phyloP scores from a whole-genome alignment of 2,329 filamentous ascomycete genomes.

The Harringtonia lauricola region DNA sequence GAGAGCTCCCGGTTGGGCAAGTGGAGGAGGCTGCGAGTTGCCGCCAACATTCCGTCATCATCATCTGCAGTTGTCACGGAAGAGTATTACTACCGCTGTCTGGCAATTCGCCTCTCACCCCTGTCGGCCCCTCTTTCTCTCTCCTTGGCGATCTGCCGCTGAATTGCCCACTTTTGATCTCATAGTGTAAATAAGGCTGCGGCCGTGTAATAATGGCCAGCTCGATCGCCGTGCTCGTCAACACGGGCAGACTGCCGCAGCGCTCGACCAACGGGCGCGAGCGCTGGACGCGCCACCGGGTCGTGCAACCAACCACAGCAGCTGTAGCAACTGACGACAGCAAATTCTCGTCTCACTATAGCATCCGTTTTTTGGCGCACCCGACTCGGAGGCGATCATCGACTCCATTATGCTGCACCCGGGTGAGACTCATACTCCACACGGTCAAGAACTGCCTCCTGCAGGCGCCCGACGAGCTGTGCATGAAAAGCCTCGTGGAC shows the following conservation, averaged over 20 bases:
- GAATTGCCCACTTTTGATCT: too few relatives aligned
- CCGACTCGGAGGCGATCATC: not conserved
- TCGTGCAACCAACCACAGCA: not conserved
- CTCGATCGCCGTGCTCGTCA: conserved; percentile 3
- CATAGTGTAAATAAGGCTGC: too few relatives aligned
- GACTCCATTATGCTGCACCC: not conserved
- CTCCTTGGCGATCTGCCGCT: too few relatives aligned
- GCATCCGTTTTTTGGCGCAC: not conserved
- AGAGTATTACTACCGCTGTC: too few relatives aligned
- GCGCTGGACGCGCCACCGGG: not conserved
- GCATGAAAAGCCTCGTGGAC: not conserved
- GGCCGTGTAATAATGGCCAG: too few relatives aligned
- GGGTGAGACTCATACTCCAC: conserved; percentile 1
- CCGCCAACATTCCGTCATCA: too few relatives aligned
- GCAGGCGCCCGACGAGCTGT: not conserved
- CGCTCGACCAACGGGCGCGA: conserved; percentile 2
- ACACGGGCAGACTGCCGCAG: conserved; percentile 3
- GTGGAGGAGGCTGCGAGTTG: too few relatives aligned
- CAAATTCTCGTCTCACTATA: not conserved
- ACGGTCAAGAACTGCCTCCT: conserved; percentile 2
- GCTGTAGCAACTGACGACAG: not conserved
- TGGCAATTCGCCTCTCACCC: too few relatives aligned
- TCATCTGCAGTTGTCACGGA: too few relatives aligned
- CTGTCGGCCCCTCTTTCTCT: too few relatives aligned
- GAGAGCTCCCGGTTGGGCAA: too few relatives aligned